A percentile compares a stretch with the other conserved stretches of the same genome.
Evolutionary conservation across 805 yeast species (phyloP).

Genomic region (Metschnikowia anglica): DNA sequence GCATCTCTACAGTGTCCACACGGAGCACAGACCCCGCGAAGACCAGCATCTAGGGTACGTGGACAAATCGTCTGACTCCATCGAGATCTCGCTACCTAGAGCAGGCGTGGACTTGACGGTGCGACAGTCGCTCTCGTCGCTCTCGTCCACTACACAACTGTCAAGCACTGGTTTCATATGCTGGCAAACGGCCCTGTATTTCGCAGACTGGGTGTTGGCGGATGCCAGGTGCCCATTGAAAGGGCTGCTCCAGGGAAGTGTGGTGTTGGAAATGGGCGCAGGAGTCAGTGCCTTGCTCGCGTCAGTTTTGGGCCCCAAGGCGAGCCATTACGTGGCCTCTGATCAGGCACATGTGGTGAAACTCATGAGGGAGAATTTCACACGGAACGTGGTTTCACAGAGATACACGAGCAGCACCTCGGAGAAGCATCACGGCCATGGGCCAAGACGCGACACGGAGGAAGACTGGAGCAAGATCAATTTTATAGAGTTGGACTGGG

Average conservation of each 20-base stretch:
- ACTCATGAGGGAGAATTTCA: slow-evolving; percentile 47
- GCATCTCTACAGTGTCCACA: slow-evolving; percentile 35
- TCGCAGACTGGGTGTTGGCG: slow-evolving; percentile 54
- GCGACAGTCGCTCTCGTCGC: slow-evolving; percentile 34
- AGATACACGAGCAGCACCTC: slow-evolving; percentile 15
- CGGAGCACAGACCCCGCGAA: slow-evolving; percentile 27
- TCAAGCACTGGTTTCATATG: slow-evolving; percentile 64
- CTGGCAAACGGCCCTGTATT: slow-evolving; percentile 52
- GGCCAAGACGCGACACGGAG: slow-evolving; percentile 5
- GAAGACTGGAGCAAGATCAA: slow-evolving; percentile 32
- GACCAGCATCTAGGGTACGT: slow-evolving; percentile 37
- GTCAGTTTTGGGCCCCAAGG: slow-evolving; percentile 33
- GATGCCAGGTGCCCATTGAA: slow-evolving; percentile 28
- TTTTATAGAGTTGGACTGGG: slow-evolving; percentile 64
- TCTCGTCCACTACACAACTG: slow-evolving; percentile 31
- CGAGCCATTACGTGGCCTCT: slow-evolving; percentile 48
- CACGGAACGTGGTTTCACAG: slow-evolving; percentile 30
- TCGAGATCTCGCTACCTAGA: slow-evolving; percentile 24
- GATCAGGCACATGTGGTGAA: slow-evolving; percentile 59
- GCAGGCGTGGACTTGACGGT: slow-evolving; percentile 29
- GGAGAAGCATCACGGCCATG: neutral
- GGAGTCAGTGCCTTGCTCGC: slow-evolving; percentile 59
- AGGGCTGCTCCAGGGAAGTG: slow-evolving; percentile 13
- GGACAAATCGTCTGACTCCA: slow-evolving; percentile 26
- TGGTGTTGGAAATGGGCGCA: slow-evolving; percentile 59